Evolutionary conservation across 495 filamentous ascomycete species (phyloP), one percentile per base, ranked within the genome.

Genomic region (Neurospora sp.): DNA sequence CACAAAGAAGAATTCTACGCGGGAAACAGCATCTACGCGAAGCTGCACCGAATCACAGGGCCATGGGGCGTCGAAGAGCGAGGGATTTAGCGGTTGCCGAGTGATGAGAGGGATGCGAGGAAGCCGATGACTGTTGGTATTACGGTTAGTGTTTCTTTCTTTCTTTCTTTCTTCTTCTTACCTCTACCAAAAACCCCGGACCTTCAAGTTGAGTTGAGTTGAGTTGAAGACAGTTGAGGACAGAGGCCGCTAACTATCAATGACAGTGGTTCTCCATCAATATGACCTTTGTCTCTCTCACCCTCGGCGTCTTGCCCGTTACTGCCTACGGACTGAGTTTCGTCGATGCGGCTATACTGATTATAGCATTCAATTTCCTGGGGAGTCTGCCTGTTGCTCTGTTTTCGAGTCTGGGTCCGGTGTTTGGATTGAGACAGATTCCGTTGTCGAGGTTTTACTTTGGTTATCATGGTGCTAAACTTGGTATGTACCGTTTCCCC

Each of bases 361-460:
- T 92, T 72, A 76, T 95, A 59, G 93, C 94, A 82, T 88, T 94
- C 85, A 96, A 94, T 78, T 73, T 93, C 10, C 85, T 95, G 31
- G 92, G 90, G 61, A 86, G 92, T 40, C 77, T 91, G 70, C 91
- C 92, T 17, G 91, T 93, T 16, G 90, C 88, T 84, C 92, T 92
- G 84, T 94, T 94, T 84, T 90, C 90, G 4, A 91, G 90, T 31
- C 93, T 94, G 73, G 93, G 93, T 7, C 90, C 93, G 16, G 79
- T 80, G 7, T 94, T 94, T 78, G 93, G 93, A 9, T 82, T 96
- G 70, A 89, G 93, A 59, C 93, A 96, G 81, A 94, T 96, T 90
- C 89, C 94, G 5, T 85, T 95, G n/a, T 92, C 91, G 6, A 84
- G 93, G 35, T 94, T 91, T 82, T 96, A 84, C 83, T 95, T 94